These are phyloP conservation scores for Spergularia bocconei DNA, from an alignment of 148 eudicot species.

Conservation along the genomic window DNA sequence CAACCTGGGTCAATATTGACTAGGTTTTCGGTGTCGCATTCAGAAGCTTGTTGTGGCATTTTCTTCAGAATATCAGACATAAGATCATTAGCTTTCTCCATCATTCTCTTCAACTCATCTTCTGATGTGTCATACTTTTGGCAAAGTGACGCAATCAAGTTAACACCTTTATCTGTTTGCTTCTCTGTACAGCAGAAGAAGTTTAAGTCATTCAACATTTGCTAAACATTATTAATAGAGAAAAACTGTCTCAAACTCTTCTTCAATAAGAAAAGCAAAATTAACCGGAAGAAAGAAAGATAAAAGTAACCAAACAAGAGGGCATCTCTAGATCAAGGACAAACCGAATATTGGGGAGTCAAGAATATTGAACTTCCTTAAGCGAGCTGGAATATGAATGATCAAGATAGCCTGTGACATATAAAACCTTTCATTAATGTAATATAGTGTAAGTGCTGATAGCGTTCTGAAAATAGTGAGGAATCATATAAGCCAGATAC, in stretches of 20 bases:
- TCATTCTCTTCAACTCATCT: conserved; percentile 73
- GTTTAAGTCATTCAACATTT: conserved; percentile 4
- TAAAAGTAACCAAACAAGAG: neutral
- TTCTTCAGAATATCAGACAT: conserved; percentile 63
- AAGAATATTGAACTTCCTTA: conserved; percentile 56
- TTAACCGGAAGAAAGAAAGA: neutral
- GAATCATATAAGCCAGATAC: neutral
- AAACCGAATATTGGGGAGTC: conserved; percentile 64
- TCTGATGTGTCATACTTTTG: conserved; percentile 70
- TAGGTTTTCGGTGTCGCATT: conserved; percentile 51
- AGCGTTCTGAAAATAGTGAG: neutral
- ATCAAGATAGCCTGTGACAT: conserved; percentile 80
- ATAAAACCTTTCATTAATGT: conserved; percentile 16
- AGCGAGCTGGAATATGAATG: conserved; percentile 66
- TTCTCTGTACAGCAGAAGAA: conserved; percentile 43
- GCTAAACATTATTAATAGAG: neutral
- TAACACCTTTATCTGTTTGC: conserved; percentile 59
- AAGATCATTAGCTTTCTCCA: conserved; percentile 66
- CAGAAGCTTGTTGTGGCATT: conserved; percentile 55
- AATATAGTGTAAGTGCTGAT: neutral
- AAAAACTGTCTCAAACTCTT: no score
- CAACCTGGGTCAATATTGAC: conserved; percentile 67
- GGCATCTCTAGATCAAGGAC: neutral
- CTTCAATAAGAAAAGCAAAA: neutral
- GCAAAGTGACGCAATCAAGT: conserved; percentile 84